Percentiles rank a stretch among this genome's conserved stretches.
phyloP scores from a whole-genome alignment of 208 protist species.

The Leishmania turanica region DNA sequence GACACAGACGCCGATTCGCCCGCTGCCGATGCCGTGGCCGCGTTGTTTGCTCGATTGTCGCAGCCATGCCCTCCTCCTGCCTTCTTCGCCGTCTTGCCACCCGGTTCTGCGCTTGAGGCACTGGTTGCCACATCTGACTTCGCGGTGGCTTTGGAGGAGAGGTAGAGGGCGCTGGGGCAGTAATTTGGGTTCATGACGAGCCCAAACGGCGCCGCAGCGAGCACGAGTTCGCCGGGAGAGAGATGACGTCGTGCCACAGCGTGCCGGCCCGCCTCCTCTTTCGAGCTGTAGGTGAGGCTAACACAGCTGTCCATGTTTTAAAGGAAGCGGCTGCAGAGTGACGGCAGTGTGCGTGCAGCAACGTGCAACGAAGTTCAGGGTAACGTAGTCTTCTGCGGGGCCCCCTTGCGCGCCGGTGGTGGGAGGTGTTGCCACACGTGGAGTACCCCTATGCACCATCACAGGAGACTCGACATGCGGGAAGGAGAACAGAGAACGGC shows the following conservation, averaged over 20 bases:
- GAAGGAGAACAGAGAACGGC: background rate
- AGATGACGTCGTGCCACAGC: constrained; percentile 47
- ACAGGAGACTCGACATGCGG: background rate
- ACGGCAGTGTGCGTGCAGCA: background rate
- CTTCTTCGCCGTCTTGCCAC: background rate
- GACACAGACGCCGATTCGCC: background rate
- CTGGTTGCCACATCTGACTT: background rate
- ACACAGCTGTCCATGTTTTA: constrained; percentile 22
- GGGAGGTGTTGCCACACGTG: background rate
- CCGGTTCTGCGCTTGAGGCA: background rate
- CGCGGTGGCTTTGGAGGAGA: constrained; percentile 30
- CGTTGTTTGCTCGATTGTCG: background rate
- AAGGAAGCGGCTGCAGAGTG: background rate
- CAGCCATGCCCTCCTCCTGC: background rate
- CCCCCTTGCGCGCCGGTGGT: background rate
- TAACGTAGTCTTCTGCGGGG: no score
- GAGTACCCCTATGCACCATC: background rate
- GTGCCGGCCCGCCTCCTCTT: constrained; percentile 53
- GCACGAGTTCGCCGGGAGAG: constrained; percentile 60
- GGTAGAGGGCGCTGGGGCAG: constrained; percentile 48
- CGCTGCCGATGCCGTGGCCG: background rate
- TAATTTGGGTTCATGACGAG: constrained; percentile 53
- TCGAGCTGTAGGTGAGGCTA: constrained; percentile 25
- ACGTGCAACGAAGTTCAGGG: background rate
- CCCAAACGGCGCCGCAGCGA: constrained; percentile 54